Evolutionary conservation across 345 rosid species (phyloP).

Genomic region (Toxicodendron radicans): DNA sequence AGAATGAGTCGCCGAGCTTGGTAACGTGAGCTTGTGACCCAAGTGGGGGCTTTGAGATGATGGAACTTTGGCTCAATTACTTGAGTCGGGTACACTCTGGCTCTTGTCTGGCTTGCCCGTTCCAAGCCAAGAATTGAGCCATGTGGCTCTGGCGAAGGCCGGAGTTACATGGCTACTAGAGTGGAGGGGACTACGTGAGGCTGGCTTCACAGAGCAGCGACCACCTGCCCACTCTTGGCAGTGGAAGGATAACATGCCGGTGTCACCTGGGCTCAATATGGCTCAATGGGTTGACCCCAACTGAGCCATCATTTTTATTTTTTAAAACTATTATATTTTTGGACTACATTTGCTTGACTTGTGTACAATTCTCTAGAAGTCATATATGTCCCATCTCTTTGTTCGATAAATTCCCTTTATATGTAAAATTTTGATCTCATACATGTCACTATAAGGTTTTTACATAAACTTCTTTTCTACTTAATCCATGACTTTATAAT

Average conservation of each 20-base stretch:
- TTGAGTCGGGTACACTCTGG: not conserved
- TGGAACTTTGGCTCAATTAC: conserved; percentile 4
- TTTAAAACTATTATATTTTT: too few species aligned
- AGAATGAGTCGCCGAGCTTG: conserved; percentile 6
- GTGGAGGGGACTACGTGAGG: conserved; percentile 45
- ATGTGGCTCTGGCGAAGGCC: conserved; percentile 22
- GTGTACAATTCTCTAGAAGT: too few species aligned
- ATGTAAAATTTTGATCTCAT: too few species aligned
- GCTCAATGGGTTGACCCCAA: too few species aligned
- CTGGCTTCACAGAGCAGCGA: conserved; percentile 45
- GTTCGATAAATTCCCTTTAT: too few species aligned
- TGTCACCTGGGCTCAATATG: not conserved
- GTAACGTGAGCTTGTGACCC: conserved; percentile 27
- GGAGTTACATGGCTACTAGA: conserved; percentile 2
- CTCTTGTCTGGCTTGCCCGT: conserved; percentile 25
- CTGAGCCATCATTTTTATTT: too few species aligned
- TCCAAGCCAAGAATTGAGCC: conserved; percentile 32
- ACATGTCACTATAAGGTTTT: too few species aligned
- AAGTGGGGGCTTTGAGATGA: conserved; percentile 8
- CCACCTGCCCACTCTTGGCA: conserved; percentile 31
- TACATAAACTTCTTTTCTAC: too few species aligned
- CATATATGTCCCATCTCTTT: too few species aligned
- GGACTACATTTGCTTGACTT: too few species aligned
- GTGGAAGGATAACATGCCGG: not conserved
- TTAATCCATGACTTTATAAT: too few species aligned